Evolutionary conservation across 2,329 filamentous ascomycete species (phyloP).

Genomic region (Magnaporthales sp.): DNA sequence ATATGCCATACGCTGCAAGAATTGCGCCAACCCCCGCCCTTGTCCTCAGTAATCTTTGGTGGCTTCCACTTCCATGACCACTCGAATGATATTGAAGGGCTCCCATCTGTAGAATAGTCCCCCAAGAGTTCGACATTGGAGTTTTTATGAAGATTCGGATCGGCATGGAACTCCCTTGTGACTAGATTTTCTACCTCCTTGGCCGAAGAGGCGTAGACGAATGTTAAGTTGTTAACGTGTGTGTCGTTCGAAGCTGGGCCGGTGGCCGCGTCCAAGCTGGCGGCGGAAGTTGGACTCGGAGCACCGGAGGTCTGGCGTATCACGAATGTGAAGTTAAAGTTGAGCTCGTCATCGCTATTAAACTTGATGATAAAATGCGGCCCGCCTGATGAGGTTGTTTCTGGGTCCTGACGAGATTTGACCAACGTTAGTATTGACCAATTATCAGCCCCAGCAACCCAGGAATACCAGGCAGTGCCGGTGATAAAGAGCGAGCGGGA

Average conservation of each 20-base stretch:
- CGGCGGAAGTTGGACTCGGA: slow-evolving; percentile 22
- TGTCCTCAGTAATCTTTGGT: slow-evolving; percentile 72
- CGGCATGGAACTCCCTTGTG: slow-evolving; percentile 90
- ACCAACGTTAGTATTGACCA: not conserved
- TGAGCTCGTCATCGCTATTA: slow-evolving; percentile 82
- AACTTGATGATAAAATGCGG: slow-evolving; percentile 82
- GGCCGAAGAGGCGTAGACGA: slow-evolving; percentile 76
- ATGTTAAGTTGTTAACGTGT: slow-evolving; percentile 79
- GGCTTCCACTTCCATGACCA: slow-evolving; percentile 98
- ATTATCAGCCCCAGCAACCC: not conserved
- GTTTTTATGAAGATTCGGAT: slow-evolving; percentile 96
- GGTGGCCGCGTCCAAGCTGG: slow-evolving; percentile 40
- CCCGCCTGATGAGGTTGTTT: slow-evolving; percentile 38
- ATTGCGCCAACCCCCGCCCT: slow-evolving; percentile 88
- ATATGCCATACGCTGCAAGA: slow-evolving; percentile 66
- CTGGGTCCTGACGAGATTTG: slow-evolving; percentile 60
- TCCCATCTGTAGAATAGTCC: slow-evolving; percentile 79
- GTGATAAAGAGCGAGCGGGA: not conserved
- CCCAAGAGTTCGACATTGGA: slow-evolving; percentile 93
- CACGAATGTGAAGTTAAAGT: slow-evolving; percentile 87
- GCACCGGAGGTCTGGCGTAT: slow-evolving; percentile 44
- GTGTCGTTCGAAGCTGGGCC: slow-evolving; percentile 54
- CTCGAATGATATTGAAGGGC: slow-evolving; percentile 74
- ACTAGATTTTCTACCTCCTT: slow-evolving; percentile 90
- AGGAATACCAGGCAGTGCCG: not conserved